Percentiles rank a stretch among this genome's conserved stretches.
Evolutionary conservation across 1,139 yeast genomes (phyloP).

Genomic region (Suhomyces taliae): DNA sequence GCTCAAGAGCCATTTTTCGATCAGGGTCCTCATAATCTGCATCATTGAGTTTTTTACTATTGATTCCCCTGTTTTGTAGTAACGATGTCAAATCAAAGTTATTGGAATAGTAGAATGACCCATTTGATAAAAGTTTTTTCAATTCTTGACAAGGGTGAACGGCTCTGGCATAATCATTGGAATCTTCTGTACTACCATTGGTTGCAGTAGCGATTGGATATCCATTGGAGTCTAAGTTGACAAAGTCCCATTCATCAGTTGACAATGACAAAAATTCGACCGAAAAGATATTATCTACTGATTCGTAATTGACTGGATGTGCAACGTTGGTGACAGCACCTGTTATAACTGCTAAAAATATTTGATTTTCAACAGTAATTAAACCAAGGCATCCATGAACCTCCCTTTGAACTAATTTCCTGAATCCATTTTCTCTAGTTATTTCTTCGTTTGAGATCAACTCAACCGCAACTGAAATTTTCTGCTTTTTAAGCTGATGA

Average conservation of each 20-base stretch:
- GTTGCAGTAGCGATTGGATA: conserved; percentile 37
- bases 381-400: conserved; percentile 85
- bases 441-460: conserved; percentile 43
- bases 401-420: conserved; percentile 53
- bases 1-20: conserved; percentile 36
- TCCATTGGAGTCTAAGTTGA: conserved; percentile 64
- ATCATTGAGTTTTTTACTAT: conserved; percentile 18
- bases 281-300: conserved; percentile 74
- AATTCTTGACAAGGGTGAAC: conserved; percentile 86
- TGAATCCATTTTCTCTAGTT: conserved; percentile 43
- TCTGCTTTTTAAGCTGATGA: conserved; percentile 32
- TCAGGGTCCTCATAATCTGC: conserved; percentile 26
- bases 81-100: conserved; percentile 89
- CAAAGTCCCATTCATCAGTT: conserved; percentile 75
- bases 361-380: conserved; percentile 63
- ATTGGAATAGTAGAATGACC: conserved; percentile 88
- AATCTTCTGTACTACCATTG: conserved; percentile 17
- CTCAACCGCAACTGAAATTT: conserved; percentile 52
- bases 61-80: conserved; percentile 70
- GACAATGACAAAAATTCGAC: conserved; percentile 85
- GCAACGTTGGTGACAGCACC: conserved; percentile 77
- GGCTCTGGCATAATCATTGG: conserved; percentile 26
- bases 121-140: conserved; percentile 75
- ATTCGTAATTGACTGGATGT: conserved; percentile 73
- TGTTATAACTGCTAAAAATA: conserved; percentile 78